These are phyloP conservation scores for Aspergillus oerlinghausenensis DNA, from an alignment of 2,329 filamentous ascomycete genomes.

Conservation along the genomic window DNA sequence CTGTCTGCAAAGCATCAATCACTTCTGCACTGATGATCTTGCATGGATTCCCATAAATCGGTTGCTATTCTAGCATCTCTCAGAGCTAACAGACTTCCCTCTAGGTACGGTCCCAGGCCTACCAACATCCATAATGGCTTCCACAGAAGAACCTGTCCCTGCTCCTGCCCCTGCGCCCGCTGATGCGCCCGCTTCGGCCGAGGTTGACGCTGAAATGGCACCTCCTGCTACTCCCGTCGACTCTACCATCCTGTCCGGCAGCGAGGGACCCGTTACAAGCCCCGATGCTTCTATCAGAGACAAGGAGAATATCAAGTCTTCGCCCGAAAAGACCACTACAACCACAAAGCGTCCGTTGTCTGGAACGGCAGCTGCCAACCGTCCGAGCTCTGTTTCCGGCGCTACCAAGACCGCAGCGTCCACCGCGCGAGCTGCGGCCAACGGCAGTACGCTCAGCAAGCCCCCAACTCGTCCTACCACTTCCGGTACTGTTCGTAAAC, in stretches of 20 bases:
- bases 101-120: background rate
- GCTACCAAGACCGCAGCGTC: slow-evolving; percentile 26
- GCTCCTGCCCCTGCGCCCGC: slow-evolving; percentile 7
- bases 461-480: slow-evolving; percentile 41
- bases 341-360: slow-evolving; percentile 32
- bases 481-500: slow-evolving; percentile 31
- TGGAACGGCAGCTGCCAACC: slow-evolving; percentile 32
- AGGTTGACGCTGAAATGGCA: slow-evolving; percentile 26
- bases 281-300: slow-evolving; percentile 29
- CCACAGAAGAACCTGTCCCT: slow-evolving; percentile 30
- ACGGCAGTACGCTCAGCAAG: slow-evolving; percentile 39
- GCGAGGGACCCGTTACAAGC: slow-evolving; percentile 30
- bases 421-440: slow-evolving; percentile 24
- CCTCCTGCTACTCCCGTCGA: slow-evolving; percentile 34
- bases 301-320: slow-evolving; percentile 29
- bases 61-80: background rate
- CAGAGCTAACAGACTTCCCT: background rate
- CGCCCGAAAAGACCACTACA: slow-evolving; percentile 29
- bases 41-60: background rate
- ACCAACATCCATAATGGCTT: slow-evolving; percentile 25
- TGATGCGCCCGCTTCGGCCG: slow-evolving; percentile 13
- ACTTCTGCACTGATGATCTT: background rate
- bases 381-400: slow-evolving; percentile 32
- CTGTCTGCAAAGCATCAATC: background rate
- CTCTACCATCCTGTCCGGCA: slow-evolving; percentile 28